phyloP scores from a whole-genome alignment of 1,139 yeast species.

The Candida sanyaensis region DNA sequence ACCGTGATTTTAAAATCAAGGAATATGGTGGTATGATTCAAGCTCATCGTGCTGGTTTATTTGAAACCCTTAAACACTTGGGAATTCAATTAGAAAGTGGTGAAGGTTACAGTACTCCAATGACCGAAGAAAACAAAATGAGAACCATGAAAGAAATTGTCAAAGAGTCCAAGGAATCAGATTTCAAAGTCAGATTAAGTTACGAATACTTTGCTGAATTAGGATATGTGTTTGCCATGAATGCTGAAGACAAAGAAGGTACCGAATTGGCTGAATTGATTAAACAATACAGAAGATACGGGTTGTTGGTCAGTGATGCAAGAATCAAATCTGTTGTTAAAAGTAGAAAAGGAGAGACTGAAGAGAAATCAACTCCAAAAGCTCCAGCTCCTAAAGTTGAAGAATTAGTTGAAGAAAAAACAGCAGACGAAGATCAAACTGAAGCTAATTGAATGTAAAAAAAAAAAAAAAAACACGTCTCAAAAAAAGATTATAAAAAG shows the following conservation, averaged over 20 bases:
- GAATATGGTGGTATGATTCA: constrained; percentile 76
- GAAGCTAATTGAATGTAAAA: neutral
- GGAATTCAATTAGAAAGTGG: constrained; percentile 68
- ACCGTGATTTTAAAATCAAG: constrained; percentile 65
- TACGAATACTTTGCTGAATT: constrained; percentile 56
- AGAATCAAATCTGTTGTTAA: constrained; percentile 40
- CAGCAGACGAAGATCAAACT: neutral
- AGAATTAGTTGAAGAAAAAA: constrained; percentile 6
- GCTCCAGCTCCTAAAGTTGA: neutral
- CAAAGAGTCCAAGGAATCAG: constrained; percentile 19
- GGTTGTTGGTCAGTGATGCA: constrained; percentile 54
- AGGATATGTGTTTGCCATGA: constrained; percentile 47
- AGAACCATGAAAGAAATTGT: constrained; percentile 25
- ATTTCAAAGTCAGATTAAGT: constrained; percentile 46
- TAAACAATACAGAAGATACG: constrained; percentile 62
- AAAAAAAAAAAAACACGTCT: neutral
- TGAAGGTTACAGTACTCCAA: constrained; percentile 80
- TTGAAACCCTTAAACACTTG: constrained; percentile 57
- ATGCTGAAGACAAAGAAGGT: constrained; percentile 31
- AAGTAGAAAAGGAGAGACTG: constrained; percentile 31
- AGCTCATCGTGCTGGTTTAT: constrained; percentile 75
- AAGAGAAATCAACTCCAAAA: neutral
- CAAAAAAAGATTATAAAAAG: neutral
- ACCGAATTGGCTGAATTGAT: constrained; percentile 39
- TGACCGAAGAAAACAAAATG: constrained; percentile 29